Percentiles rank a stretch among this genome's conserved stretches.
phyloP scores from a whole-genome alignment of 78 protist species.

The Dictyostelium firmibasis region DNA sequence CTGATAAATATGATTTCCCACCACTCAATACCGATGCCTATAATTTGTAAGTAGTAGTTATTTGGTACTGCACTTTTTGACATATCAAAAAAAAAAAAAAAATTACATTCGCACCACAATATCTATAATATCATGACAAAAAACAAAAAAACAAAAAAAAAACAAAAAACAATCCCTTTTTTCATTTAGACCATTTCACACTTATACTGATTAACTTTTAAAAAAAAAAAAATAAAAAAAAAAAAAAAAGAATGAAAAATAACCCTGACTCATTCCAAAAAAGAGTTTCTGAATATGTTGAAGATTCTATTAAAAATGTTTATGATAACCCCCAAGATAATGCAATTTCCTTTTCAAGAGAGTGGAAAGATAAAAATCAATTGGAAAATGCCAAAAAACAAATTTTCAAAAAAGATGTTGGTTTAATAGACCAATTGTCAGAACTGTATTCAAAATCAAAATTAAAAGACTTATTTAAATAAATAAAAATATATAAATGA shows the following conservation, averaged over 20 bases:
- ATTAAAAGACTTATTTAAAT: conserved; percentile 11
- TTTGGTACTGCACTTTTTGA: background rate
- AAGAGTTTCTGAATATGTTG: conserved; percentile 53
- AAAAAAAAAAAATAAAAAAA: too few relatives aligned
- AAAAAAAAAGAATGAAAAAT: conserved; percentile 21
- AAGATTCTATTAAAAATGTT: conserved; percentile 50
- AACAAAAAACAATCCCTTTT: background rate
- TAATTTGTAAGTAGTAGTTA: conserved; percentile 10
- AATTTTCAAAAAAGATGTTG: conserved; percentile 34
- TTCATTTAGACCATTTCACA: background rate
- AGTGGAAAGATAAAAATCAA: conserved; percentile 35
- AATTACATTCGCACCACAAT: too few relatives aligned
- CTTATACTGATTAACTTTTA: background rate
- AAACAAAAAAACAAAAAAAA: background rate
- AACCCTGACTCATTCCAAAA: conserved; percentile 47
- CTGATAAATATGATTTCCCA: conserved; percentile 50
- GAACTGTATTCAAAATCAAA: background rate
- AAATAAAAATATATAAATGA: background rate
- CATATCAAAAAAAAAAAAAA: background rate
- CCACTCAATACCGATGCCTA: conserved; percentile 50
- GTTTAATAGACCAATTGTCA: background rate
- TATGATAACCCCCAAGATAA: conserved; percentile 39
- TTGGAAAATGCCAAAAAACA: conserved; percentile 28
- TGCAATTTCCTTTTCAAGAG: conserved; percentile 26
- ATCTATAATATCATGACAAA: too few relatives aligned